A percentile compares a stretch with the other conserved stretches of the same genome.
Evolutionary conservation across 2,329 filamentous ascomycete species (phyloP).

Genomic region (Pseudopithomyces chartarum): DNA sequence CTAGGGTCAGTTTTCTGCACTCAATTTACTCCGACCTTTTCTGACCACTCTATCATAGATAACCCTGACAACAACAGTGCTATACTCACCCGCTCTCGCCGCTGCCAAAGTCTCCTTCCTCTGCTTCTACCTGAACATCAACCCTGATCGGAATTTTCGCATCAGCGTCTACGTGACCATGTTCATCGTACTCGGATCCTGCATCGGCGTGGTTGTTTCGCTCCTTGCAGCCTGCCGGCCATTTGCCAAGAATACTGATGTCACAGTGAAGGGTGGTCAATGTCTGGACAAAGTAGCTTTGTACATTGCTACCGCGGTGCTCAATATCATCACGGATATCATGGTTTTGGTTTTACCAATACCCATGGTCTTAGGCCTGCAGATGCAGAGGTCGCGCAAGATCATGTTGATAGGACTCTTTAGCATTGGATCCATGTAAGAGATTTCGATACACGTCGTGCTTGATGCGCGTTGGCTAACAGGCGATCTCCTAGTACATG

Average conservation of each 20-base stretch:
- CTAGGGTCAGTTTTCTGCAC: constrained; percentile 5
- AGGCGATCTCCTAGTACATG: constrained; percentile 12
- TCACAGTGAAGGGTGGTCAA: constrained; percentile 16
- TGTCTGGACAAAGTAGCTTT: constrained; percentile 22
- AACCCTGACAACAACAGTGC: constrained; percentile 17
- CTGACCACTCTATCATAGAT: constrained; percentile 9
- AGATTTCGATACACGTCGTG: background rate
- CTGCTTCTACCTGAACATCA: constrained; percentile 17
- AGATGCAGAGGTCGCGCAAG: constrained; percentile 19
- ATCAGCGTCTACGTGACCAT: constrained; percentile 17
- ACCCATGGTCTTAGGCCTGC: constrained; percentile 18
- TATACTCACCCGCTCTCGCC: constrained; percentile 17
- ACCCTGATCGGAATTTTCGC: constrained; percentile 8
- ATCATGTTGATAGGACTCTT: constrained; percentile 19
- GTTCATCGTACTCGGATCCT: constrained; percentile 22
- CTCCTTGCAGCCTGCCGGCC: constrained; percentile 22
- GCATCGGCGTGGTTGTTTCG: constrained; percentile 20
- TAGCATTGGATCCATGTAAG: constrained; percentile 16
- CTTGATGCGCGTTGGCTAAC: background rate
- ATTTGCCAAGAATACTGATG: constrained; percentile 21
- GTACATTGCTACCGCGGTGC: constrained; percentile 22
- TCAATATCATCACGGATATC: constrained; percentile 25
- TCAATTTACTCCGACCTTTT: background rate
- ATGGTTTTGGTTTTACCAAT: constrained; percentile 18
- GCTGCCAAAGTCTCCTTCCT: constrained; percentile 22